Percentiles rank a stretch among this genome's conserved stretches.
Evolutionary conservation across 371 early-diverging fungal genomes (phyloP).

Genomic region (Mucor circinelloides): DNA sequence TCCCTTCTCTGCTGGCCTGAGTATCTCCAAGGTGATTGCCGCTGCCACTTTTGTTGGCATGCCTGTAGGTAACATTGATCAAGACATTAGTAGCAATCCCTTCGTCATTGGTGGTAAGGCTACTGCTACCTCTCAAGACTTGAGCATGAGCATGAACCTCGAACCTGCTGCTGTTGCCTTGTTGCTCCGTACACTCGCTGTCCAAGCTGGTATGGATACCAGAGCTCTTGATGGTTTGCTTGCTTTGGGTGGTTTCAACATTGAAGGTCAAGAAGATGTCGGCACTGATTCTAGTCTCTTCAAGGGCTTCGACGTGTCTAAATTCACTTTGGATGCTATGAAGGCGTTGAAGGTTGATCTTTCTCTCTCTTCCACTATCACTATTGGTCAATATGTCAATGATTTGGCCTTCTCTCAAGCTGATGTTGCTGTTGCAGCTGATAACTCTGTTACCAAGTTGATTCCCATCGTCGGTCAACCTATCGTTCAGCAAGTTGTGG

Average conservation of each 20-base stretch:
- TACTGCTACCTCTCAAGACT: slow-evolving; percentile 29
- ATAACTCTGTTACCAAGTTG: slow-evolving; percentile 43
- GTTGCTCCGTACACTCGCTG: slow-evolving; percentile 51
- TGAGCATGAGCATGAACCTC: slow-evolving; percentile 47
- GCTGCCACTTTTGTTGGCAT: slow-evolving; percentile 51
- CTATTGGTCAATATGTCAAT: slow-evolving; percentile 56
- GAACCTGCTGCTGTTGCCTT: slow-evolving; percentile 48
- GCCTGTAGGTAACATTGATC: slow-evolving; percentile 53
- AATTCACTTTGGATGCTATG: slow-evolving; percentile 55
- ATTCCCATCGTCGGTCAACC: slow-evolving; percentile 62
- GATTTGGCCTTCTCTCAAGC: slow-evolving; percentile 51
- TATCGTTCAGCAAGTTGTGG: slow-evolving; percentile 59
- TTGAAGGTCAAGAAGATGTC: slow-evolving; percentile 39
- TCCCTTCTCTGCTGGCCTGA: slow-evolving; percentile 57
- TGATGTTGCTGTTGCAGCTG: slow-evolving; percentile 46
- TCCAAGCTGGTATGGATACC: slow-evolving; percentile 45
- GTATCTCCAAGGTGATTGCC: slow-evolving; percentile 50
- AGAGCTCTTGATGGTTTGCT: slow-evolving; percentile 50
- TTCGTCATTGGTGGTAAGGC: slow-evolving; percentile 37
- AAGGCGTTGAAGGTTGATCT: slow-evolving; percentile 53
- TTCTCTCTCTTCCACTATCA: slow-evolving; percentile 47
- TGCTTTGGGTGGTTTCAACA: slow-evolving; percentile 45
- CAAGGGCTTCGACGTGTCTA: slow-evolving; percentile 47
- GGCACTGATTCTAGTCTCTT: slow-evolving; percentile 44
- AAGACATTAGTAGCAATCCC: slow-evolving; percentile 47